Base-by-base conservation (phyloP, 2,329 filamentous ascomycete genomes). In the Colletotrichum camelliae region DNA sequence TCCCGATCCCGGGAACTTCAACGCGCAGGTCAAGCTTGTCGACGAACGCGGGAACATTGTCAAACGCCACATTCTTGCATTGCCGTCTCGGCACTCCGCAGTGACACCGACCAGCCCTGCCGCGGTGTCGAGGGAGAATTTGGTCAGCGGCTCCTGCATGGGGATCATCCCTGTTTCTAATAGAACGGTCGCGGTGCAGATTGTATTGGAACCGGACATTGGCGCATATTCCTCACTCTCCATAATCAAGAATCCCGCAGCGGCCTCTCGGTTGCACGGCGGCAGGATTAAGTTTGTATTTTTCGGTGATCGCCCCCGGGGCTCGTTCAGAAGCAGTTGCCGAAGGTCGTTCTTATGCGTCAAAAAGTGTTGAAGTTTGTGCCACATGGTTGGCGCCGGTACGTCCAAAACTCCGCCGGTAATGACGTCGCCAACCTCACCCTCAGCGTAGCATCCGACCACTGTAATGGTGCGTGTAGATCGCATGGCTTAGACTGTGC, bases 381-480 rank as follows among this genome's bases (percentile, higher is more conserved):
- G 87, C 73, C 83, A 87, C 87, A 89, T 88, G 21, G 85, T 88
- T 37, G 84, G 84, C 13, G 84, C 85, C 2, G 82, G 80, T 1
- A 84, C 81, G 39, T 89, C 87, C 1, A 86, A 81, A 4, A 89
- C 86, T 21, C 87, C 88, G 18, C 87, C 87, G 13, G 85, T 83
- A 61, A 89, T 84, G 15, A 89, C 88, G 78, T 90, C 88, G 66
- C 88, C 86, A 0, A 88, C 86, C 79, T 85, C 84, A 67, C 86
- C 86, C 76, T 84, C 85, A 15, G 84, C 82, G 57, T 87, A 86
- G 73, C 81, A 82, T 43, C 83, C 81, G 6, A 86, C 82, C 15
- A 85, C 77, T 8, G 79, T 79, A 16, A 84, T 76, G 5, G 80
- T 80, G 10, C 79, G 76, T 16, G 77, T 24, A 12, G 77, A 77